Base-by-base conservation (phyloP, 352 stramenopile genomes). In the Globisporangium barbulae region DNA sequence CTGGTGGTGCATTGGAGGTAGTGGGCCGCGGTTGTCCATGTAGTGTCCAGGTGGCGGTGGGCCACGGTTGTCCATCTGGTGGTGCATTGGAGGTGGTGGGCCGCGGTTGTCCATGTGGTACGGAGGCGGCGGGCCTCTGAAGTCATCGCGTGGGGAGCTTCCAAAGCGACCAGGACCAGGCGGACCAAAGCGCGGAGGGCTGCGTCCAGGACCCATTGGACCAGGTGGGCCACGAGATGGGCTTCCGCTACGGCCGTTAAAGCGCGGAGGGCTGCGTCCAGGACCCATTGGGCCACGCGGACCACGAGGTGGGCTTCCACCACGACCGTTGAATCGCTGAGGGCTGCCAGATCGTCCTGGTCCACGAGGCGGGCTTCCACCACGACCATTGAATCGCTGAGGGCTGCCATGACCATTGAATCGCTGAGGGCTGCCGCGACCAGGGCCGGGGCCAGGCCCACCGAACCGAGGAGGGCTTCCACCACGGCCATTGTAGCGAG, bases 21-120 rank as follows among this genome's bases (percentile, higher is more conserved):
- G 68, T 8, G 65, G 68, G 12, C 75, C 70, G 57, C 65, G 72
- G 50, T 73, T 65, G 53, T 76, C 73, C 67, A 83, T 76, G 54
- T 65, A 54, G 44, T 65, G 35, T 58, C 25, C 25, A 28, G 61
- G 68, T 37, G 68, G 64, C 10, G 61, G 66, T 15, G 59, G 69
- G 9, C 76, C 69, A 53, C 68, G 72, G 48, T 72, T 65, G 53
- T 77, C 73, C 66, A 83, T 76, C 47, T 65, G 56, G 44, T 64
- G 45, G 10, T 39, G 33, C 33, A 39, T 39, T 61, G 68, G 15
- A n/a, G 17, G 54, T 47, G 63, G 68, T 8, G 65, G 68, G 12
- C 75, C 70, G 57, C 65, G 72, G 50, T 73, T 64, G 53, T 76
- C 72, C 65, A 82, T 75, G 53, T 64, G 54, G 31, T 63, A 15